Evolutionary conservation across 331 rosid species (phyloP).

Genomic region (Phaseolus coccineus): DNA sequence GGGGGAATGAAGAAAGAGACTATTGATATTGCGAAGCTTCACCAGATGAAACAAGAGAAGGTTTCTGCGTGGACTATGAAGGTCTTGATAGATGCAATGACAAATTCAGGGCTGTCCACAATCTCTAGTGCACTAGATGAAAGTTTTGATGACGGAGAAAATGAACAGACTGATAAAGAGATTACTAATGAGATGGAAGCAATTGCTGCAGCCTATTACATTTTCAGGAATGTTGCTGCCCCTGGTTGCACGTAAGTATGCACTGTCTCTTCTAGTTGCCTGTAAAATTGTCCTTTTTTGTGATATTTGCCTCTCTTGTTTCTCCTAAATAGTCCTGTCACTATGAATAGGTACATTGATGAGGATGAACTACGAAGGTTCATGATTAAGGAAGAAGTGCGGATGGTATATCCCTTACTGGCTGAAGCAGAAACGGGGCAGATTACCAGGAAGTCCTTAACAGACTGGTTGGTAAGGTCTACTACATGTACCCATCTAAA

Average conservation of each 20-base stretch:
- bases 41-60: constrained; percentile 81
- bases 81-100: constrained; percentile 80
- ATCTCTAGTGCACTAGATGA: constrained; percentile 70
- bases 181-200: constrained; percentile 97
- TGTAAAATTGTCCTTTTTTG: constrained; percentile 6
- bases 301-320: constrained; percentile 19
- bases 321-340: constrained; percentile 28
- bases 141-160: constrained; percentile 55
- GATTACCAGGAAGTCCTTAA: constrained; percentile 70
- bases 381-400: constrained; percentile 91
- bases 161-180: constrained; percentile 68
- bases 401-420: constrained; percentile 66
- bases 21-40: constrained; percentile 79
- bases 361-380: constrained; percentile 76
- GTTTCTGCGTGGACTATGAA: constrained; percentile 98
- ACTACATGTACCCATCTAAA: constrained; percentile 22
- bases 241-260: constrained; percentile 70
- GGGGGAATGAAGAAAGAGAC: constrained; percentile 58
- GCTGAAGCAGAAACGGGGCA: constrained; percentile 60
- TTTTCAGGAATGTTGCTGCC: constrained; percentile 75
- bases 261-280: constrained; percentile 12
- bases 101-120: constrained; percentile 83
- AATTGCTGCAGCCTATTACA: constrained; percentile 73
- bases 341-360: constrained; percentile 69
- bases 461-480: constrained; percentile 83